Conservation (phyloP, 169 alveolate genomes). For the Cardiosporidium cionae region DNA sequence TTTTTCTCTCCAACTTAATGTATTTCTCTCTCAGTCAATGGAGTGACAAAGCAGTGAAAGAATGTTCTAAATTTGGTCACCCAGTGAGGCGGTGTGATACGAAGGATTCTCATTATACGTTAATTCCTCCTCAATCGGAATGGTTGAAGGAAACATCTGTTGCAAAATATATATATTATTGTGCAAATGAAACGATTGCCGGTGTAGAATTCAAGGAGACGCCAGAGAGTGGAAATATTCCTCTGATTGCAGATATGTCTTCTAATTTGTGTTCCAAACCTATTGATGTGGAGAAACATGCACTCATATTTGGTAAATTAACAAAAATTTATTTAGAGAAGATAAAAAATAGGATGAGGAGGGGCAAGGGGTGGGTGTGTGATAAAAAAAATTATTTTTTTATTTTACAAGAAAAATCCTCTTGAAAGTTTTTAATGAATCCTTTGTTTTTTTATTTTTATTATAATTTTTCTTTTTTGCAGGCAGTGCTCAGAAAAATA, state of each 20-base stretch:
- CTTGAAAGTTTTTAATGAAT: too few species aligned
- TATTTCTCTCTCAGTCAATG: background rate
- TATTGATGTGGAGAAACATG: slow-evolving; percentile 42
- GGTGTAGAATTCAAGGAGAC: slow-evolving; percentile 53
- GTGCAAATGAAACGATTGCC: slow-evolving; percentile 61
- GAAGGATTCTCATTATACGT: background rate
- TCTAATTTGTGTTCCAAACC: slow-evolving; percentile 49
- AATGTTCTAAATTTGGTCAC: background rate
- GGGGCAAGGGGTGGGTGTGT: background rate
- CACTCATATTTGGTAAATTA: slow-evolving; percentile 40
- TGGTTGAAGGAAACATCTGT: background rate
- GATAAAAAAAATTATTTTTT: too few species aligned
- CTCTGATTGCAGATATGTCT: slow-evolving; percentile 44
- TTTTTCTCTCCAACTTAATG: background rate
- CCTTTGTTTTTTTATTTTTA: too few species aligned
- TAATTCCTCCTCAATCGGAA: background rate
- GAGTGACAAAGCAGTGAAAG: background rate
- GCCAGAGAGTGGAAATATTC: slow-evolving; percentile 21
- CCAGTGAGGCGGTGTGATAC: background rate
- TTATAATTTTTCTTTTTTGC: too few species aligned
- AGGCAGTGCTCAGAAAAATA: slow-evolving; percentile 45
- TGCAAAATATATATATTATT: slow-evolving; percentile 55
- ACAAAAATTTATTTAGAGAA: background rate
- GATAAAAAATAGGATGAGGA: background rate
- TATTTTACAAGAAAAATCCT: too few species aligned